A percentile compares a stretch with the other conserved stretches of the same genome.
phyloP scores from a whole-genome alignment of 2,329 filamentous ascomycete genomes.

The Exophiala sideris region DNA sequence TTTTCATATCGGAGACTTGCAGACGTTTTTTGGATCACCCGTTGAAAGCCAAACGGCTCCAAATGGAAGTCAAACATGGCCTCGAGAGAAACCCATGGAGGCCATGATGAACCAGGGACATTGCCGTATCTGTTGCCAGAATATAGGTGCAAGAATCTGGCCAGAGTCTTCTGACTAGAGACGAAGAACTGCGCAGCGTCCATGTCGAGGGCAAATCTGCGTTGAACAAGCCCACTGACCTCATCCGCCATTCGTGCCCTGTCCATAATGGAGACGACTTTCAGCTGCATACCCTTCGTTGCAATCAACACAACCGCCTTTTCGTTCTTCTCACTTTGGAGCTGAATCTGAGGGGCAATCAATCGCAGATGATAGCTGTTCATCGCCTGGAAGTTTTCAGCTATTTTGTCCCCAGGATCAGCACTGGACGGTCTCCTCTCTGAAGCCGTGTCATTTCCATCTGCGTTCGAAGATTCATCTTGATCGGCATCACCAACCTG shows the following conservation, averaged over 20 bases:
- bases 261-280: conserved; percentile 97
- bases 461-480: conserved; percentile 29
- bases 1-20: conserved; percentile 94
- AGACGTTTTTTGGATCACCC: conserved; percentile 94
- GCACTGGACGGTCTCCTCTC: conserved; percentile 32
- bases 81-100: conserved; percentile 96
- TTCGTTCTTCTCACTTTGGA: conserved; percentile 97
- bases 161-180: conserved; percentile 87
- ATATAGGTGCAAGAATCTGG: conserved; percentile 84
- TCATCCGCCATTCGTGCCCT: conserved; percentile 87
- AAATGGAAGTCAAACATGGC: conserved; percentile 96
- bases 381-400: conserved; percentile 81
- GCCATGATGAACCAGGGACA: conserved; percentile 81
- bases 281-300: conserved; percentile 96
- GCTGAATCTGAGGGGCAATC: conserved; percentile 94
- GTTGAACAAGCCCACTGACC: conserved; percentile 91
- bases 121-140: conserved; percentile 91
- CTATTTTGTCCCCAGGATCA: conserved; percentile 69
- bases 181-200: conserved; percentile 98
- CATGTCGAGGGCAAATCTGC: conserved; percentile 90
- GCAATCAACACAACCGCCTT: conserved; percentile 96
- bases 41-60: conserved; percentile 95
- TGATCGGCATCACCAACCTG: conserved; percentile 59
- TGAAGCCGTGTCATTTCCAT: conserved; percentile 37
- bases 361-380: conserved; percentile 93